Evolutionary conservation across 1,139 yeast genomes (phyloP), one percentile per base, ranked within the genome.

Genomic region (Candida tunisiensis): DNA sequence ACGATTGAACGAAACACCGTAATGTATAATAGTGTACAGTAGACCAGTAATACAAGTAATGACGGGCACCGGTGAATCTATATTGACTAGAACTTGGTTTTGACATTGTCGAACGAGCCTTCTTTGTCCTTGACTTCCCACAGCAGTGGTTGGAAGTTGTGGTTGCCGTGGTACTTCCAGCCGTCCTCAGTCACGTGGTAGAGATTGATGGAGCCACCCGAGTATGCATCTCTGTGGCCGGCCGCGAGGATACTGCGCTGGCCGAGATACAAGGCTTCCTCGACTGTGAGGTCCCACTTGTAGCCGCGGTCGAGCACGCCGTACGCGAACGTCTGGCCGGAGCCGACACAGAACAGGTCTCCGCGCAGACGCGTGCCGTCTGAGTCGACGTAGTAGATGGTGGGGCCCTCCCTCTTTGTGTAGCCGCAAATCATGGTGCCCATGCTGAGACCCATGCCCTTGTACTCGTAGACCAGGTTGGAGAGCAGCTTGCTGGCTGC

Each of bases 291-390:
- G 45, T 85, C 95, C 93, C 93, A 82, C 42, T 65, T 68, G 57
- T 82, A 79, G 42, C 79, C 83, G 20, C 93, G 69, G 52, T 88
- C 99, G 39, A 88, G 64, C 15, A 88, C 98, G 64, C 99, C 98
- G 48, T 88, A 88, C n/a, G 99, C 99, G 57, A 88, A 88, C 1
- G 98, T 88, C 58, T 88, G 98, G 55, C 99, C 99, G 1, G 96
- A 85, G 26, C 99, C 99, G 19, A 88, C 99, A 62, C 95, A 83
- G 56, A 91, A 91, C 37, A 83, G 46, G 47, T 88, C 94, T 32
- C 98, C 98, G 53, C 82, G 78, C 45, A 88, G 63, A 53, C 99
- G 70, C 8, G 95, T 78, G 31, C 99, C 99, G 47, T 88, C 99
- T 22, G 93, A 78, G 56, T 88, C 99, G 25, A 88, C 98, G 45